phyloP scores from a whole-genome alignment of 1,139 yeast species.

The Yarrowia galli region DNA sequence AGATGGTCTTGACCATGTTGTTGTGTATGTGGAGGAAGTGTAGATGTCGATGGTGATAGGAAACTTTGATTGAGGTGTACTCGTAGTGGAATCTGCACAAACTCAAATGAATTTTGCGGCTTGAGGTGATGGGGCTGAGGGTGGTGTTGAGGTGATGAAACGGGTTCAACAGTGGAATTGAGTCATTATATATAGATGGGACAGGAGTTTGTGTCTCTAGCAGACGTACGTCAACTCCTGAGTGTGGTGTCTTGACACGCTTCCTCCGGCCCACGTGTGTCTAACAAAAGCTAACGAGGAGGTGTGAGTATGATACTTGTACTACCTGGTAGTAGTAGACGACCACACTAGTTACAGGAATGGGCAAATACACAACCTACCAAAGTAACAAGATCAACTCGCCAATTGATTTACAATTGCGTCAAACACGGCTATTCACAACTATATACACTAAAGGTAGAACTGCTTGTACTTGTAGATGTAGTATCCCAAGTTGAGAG shows the following conservation, averaged over 20 bases:
- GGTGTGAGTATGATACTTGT: too few species aligned
- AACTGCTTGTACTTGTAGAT: slow-evolving; percentile 74
- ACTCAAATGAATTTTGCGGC: not conserved
- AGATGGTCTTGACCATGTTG: slow-evolving; percentile 37
- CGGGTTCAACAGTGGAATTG: not conserved
- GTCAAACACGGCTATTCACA: not conserved
- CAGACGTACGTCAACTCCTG: not conserved
- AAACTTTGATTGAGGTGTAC: slow-evolving; percentile 17
- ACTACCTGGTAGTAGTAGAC: too few species aligned
- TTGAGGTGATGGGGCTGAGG: not conserved
- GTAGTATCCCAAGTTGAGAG: slow-evolving; percentile 69
- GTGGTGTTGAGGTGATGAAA: not conserved
- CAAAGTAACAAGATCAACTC: too few species aligned
- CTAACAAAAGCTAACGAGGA: too few species aligned
- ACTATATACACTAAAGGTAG: slow-evolving; percentile 49
- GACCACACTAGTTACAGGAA: too few species aligned
- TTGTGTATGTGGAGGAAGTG: not conserved
- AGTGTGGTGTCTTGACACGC: not conserved
- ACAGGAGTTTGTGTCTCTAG: not conserved
- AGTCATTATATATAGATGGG: not conserved
- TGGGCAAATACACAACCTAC: too few species aligned
- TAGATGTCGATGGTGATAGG: slow-evolving; percentile 1
- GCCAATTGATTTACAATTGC: too few species aligned
- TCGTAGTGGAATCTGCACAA: not conserved
- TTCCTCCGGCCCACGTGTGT: not conserved